Evolutionary conservation across 148 eudicot species (phyloP), one percentile per base, ranked within the genome.

Genomic region (Rhododendron simsii): DNA sequence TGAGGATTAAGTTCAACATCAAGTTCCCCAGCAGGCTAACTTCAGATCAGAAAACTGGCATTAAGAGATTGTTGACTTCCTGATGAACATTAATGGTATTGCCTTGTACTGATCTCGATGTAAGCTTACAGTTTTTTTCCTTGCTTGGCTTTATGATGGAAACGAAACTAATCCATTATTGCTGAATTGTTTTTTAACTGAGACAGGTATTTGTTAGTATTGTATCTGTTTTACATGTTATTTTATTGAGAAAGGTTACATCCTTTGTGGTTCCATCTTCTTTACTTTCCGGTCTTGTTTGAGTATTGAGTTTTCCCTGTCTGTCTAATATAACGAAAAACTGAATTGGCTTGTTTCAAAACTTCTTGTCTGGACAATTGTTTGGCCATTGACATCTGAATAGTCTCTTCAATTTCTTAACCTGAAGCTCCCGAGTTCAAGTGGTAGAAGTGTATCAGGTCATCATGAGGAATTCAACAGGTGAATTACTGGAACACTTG

Each of bases 1-100:
- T 94, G 90, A 86, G 90, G 86, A 88, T 94, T 16, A 94, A 94
- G 87, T 94, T 94, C 89, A 90, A 89, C 80, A 93, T 94, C 84
- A 94, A 91, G 91, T 94, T 93, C 88, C 96, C 96, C 30, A 87
- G 89, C 8, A 92, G 89, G 93, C 94, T 93, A 85, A 93, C 94
- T 8, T 73, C 93, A 0, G 97, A 94, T 90, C 97, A 94, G 91
- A 94, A 94, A 88, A 84, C 90, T 10, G 95, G 95, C 50, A 89
- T 94, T 78, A 93, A 90, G 89, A 90, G 92, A 86, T 86, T 93
- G 87, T 84, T 94, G 87, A 69, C 95, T 28, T 86, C 93, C 33
- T 90, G 84, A 84, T 87, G 86, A 84, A 88, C 73, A 39, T 77
- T 67, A 55, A 75, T 74, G 63, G 79, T 67, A 47, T 75, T 61